Conservation (phyloP, 2,329 filamentous ascomycete species). For the Penicillium sp. region DNA sequence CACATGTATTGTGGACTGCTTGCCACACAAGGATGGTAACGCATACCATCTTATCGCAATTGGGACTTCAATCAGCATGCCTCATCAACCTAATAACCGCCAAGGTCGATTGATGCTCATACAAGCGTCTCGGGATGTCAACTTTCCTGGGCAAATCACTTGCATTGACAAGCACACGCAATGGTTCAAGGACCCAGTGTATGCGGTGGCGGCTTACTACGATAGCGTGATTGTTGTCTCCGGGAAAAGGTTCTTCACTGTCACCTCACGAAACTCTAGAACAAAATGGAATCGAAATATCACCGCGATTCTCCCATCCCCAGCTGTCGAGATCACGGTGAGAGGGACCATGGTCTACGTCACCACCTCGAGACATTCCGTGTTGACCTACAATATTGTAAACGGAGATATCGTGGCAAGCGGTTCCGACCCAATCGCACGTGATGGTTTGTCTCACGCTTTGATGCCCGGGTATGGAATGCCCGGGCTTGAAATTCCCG, state of each 20-base stretch:
- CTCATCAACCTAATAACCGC: constrained; percentile 14
- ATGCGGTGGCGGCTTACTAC: constrained; percentile 54
- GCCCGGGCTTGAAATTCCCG: too few species aligned
- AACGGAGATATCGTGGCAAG: constrained; percentile 35
- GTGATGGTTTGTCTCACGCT: constrained; percentile 34
- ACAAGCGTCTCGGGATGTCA: constrained; percentile 30
- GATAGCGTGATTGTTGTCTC: constrained; percentile 47
- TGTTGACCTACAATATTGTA: constrained; percentile 48
- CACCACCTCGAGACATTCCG: constrained; percentile 54
- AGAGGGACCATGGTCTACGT: constrained; percentile 51
- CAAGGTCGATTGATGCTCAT: constrained; percentile 41
- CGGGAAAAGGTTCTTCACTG: constrained; percentile 44
- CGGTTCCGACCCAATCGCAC: constrained; percentile 34
- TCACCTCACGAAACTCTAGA: constrained; percentile 43
- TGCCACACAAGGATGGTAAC: constrained; percentile 33
- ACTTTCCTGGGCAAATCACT: constrained; percentile 28
- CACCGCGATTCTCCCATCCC: constrained; percentile 43
- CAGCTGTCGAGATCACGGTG: constrained; percentile 51
- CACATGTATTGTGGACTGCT: constrained; percentile 44
- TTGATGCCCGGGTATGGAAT: constrained; percentile 35
- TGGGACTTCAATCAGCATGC: constrained; percentile 36
- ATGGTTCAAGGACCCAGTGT: constrained; percentile 45
- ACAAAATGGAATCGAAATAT: constrained; percentile 44
- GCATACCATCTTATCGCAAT: constrained; percentile 43
- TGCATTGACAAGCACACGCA: constrained; percentile 39